Base-by-base conservation (phyloP, 164 flowering plant species). In the Berberis vulgaris region DNA sequence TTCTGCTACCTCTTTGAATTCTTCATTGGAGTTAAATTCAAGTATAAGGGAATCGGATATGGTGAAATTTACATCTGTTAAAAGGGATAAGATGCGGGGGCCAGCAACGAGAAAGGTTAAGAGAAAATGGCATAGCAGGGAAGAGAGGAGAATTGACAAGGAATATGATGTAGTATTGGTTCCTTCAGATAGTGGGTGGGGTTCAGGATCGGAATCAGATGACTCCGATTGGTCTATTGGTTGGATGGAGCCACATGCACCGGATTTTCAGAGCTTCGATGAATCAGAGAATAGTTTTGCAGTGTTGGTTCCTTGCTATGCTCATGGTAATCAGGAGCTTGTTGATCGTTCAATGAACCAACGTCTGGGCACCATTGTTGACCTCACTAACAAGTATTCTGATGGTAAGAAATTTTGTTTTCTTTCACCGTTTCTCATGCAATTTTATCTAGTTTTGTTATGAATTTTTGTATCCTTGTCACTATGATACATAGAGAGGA, bases 191-290 rank as follows among this genome's bases (percentile, higher is more conserved):
- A 90, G 92, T 57, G 94, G 86, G 8, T 81, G 92, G 64, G 67
- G 82, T 62, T 86, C 92, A 0, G 97, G 88, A 5, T 82, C 92
- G 45, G 97, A 91, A 62, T 91, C 97, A 26, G 97, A 88, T 69
- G 97, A 70, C 54, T 88, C 93, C 0, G 97, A 90, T 75, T 90
- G 91, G 88, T 90, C 97, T 2, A 80, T 88, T 67, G 97, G 97
- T 67, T 90, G 97, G 97, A 71, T 84, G 73, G 97, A 90, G 67
- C 97, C 94, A 54, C 97, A 87, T 66, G 90, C 87, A 45, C 80
- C 89, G 64, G 95, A 76, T 66, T 87, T 90, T 70, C 87, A 65
- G 54, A 82, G 81, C 64, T 89, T 81, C 50, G 86, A 79, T 72
- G 94, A 86, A 52, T 54, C 67, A 11, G 88, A 83, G 68, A 73